Evolutionary conservation across 768 basidiomycete genomes (phyloP).

Genomic region (Rhodotorula diobovata): DNA sequence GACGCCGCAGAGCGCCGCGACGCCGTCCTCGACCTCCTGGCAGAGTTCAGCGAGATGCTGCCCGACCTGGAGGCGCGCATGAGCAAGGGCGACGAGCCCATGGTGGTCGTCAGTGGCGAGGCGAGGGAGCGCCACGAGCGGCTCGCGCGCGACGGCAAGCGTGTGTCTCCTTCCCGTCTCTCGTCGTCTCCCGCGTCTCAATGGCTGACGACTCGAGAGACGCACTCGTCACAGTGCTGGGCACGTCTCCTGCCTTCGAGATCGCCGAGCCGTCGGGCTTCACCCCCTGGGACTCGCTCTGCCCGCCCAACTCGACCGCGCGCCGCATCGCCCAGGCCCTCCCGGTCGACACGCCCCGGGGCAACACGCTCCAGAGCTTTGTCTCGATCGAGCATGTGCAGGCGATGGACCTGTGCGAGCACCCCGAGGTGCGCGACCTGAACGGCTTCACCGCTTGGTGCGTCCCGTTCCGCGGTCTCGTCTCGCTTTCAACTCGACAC

Average conservation of each 20-base stretch:
- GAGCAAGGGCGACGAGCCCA: slow-evolving; percentile 37
- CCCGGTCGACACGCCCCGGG: slow-evolving; percentile 13
- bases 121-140: slow-evolving; percentile 6
- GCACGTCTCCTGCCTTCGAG: not conserved
- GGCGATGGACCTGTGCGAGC: slow-evolving; percentile 46
- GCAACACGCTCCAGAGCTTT: slow-evolving; percentile 18
- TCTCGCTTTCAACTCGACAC: not conserved
- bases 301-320: slow-evolving; percentile 36
- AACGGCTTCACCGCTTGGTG: slow-evolving; percentile 45
- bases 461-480: not conserved
- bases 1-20: not conserved
- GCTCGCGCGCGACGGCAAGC: slow-evolving; percentile 10
- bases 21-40: slow-evolving; percentile 27
- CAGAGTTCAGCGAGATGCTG: slow-evolving; percentile 19
- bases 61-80: slow-evolving; percentile 18
- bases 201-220: too few relatives aligned
- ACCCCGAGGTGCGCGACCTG: slow-evolving; percentile 44
- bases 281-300: slow-evolving; percentile 37
- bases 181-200: not conserved
- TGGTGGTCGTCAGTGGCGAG: slow-evolving; percentile 32
- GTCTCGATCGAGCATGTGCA: slow-evolving; percentile 44
- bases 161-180: slow-evolving; percentile 7
- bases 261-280: slow-evolving; percentile 14
- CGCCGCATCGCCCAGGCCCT: slow-evolving; percentile 6
- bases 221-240: slow-evolving; percentile 1